Evolutionary conservation across 208 protist species (phyloP).

Genomic region (Blastocrithidia nonstop): DNA sequence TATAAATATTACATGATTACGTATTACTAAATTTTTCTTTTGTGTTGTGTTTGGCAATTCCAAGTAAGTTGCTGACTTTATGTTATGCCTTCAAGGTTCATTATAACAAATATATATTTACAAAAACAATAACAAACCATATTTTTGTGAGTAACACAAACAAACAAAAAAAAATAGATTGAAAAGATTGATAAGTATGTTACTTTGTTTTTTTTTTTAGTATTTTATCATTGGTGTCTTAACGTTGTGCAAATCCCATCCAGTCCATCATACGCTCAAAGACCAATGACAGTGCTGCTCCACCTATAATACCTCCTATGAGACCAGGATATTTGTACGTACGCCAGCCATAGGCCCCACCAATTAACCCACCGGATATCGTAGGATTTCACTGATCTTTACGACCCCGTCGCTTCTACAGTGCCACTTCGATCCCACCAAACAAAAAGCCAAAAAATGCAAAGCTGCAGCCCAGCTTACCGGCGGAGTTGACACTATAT

Average conservation of each 20-base stretch:
- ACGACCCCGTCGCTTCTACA: conserved; percentile 81
- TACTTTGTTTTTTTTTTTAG: too few relatives aligned
- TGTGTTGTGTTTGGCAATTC: too few relatives aligned
- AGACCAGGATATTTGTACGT: conserved; percentile 70
- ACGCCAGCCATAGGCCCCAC: conserved; percentile 68
- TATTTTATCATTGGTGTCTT: too few relatives aligned
- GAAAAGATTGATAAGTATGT: too few relatives aligned
- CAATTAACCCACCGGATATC: conserved; percentile 47
- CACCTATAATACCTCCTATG: conserved; percentile 32
- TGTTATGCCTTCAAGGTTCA: too few relatives aligned
- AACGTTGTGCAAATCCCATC: conserved; percentile 57
- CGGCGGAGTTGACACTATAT: conserved; percentile 45
- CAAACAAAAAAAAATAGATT: too few relatives aligned
- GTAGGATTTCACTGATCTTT: conserved; percentile 82
- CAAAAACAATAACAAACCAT: too few relatives aligned
- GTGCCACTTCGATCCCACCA: conserved; percentile 71
- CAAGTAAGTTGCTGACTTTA: too few relatives aligned
- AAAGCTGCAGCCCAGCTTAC: conserved; percentile 51
- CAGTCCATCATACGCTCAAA: conserved; percentile 69
- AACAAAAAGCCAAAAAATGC: conserved; percentile 83
- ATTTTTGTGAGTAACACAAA: too few relatives aligned
- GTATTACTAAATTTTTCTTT: too few relatives aligned
- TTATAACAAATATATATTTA: too few relatives aligned
- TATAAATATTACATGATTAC: too few relatives aligned
- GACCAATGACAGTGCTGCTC: conserved; percentile 50